Evolutionary conservation across 208 protist species (phyloP).

Genomic region (Wallacemonas collosoma): DNA sequence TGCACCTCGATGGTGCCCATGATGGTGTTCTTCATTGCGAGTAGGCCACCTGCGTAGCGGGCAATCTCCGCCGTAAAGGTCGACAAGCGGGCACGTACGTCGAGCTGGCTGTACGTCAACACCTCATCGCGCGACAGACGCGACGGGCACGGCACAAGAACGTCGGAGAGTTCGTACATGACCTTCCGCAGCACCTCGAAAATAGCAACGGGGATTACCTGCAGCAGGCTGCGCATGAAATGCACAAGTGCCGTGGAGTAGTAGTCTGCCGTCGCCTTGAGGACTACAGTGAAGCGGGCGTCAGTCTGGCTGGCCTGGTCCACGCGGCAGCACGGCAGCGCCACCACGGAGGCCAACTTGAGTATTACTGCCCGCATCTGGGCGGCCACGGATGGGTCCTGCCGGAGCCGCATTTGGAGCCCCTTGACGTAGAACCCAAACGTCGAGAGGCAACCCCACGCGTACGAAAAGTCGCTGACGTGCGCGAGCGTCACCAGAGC

Average conservation of each 20-base stretch:
- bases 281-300: conserved; percentile 59
- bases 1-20: conserved; percentile 97
- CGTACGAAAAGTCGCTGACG: conserved; percentile 96
- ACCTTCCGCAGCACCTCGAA: conserved; percentile 96
- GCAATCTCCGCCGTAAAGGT: conserved; percentile 90
- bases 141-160: conserved; percentile 76
- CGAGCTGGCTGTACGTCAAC: conserved; percentile 90
- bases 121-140: conserved; percentile 68
- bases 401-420: conserved; percentile 95
- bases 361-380: conserved; percentile 97
- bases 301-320: conserved; percentile 74
- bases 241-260: conserved; percentile 92
- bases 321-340: conserved; percentile 95
- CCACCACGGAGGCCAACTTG: conserved; percentile 96
- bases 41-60: conserved; percentile 96
- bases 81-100: conserved; percentile 86
- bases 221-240: conserved; percentile 94
- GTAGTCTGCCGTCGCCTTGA: conserved; percentile 93
- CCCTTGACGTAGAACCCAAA: conserved; percentile 86
- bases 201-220: conserved; percentile 96
- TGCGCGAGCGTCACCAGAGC: conserved; percentile 89
- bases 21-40: conserved; percentile 98
- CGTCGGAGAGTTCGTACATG: conserved; percentile 91
- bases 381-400: conserved; percentile 88
- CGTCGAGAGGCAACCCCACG: conserved; percentile 93